These are phyloP conservation scores for Aspergillus awamori DNA, from an alignment of 2,329 filamentous ascomycete genomes.

Conservation along the genomic window DNA sequence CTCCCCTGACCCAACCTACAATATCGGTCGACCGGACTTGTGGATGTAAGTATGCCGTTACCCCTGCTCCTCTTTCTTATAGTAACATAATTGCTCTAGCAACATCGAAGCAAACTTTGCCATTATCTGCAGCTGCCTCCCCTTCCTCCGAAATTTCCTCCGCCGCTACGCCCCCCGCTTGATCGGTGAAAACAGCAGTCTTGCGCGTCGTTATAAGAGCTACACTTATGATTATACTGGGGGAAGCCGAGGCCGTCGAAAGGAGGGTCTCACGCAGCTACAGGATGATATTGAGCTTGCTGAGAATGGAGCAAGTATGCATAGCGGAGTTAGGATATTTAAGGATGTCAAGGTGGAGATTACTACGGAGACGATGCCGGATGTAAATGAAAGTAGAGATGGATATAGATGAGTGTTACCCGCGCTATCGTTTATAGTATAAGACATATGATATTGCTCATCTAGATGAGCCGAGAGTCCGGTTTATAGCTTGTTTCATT, in stretches of 20 bases:
- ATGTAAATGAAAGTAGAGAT: background rate
- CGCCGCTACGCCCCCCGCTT: constrained; percentile 25
- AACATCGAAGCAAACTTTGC: constrained; percentile 32
- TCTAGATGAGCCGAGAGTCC: too few species aligned
- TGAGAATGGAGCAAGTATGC: constrained; percentile 17
- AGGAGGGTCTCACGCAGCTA: constrained; percentile 12
- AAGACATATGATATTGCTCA: too few species aligned
- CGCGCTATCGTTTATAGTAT: too few species aligned
- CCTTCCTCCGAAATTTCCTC: constrained; percentile 29
- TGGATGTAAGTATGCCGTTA: constrained; percentile 19
- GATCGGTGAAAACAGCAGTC: constrained; percentile 20
- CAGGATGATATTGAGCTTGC: constrained; percentile 25
- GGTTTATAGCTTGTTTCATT: too few species aligned
- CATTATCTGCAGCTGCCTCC: constrained; percentile 29
- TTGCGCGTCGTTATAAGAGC: constrained; percentile 17
- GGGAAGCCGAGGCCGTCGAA: constrained; percentile 15
- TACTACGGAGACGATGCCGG: constrained; percentile 15
- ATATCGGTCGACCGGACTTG: constrained; percentile 17
- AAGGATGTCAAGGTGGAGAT: constrained; percentile 26
- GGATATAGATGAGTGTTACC: too few species aligned
- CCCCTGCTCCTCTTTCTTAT: background rate
- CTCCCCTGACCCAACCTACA: constrained; percentile 16
- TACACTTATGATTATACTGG: constrained; percentile 9
- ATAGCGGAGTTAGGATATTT: constrained; percentile 17
- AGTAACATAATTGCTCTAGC: constrained; percentile 10